phyloP scores from a whole-genome alignment of 805 yeast species.

The Metschnikowia bowlesiae region DNA sequence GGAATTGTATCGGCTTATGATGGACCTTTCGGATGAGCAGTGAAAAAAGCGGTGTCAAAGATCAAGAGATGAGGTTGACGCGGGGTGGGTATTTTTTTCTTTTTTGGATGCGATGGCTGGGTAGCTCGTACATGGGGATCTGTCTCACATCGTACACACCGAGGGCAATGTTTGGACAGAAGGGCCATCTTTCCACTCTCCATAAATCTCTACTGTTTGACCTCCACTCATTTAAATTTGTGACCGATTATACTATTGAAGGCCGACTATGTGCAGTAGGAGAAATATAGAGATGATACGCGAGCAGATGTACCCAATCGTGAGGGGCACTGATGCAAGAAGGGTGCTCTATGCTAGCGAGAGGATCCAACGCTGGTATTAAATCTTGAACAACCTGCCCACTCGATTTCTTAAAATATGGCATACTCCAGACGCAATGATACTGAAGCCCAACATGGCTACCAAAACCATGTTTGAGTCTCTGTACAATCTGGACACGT shows the following conservation, averaged over 20 bases:
- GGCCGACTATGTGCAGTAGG: not conserved
- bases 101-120: constrained; percentile 2
- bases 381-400: constrained; percentile 10
- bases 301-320: not conserved
- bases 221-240: no score
- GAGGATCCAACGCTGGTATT: not conserved
- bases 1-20: not conserved
- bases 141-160: not conserved
- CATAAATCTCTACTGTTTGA: not conserved
- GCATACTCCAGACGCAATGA: constrained; percentile 41
- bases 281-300: not conserved
- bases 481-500: constrained; percentile 53
- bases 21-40: not conserved
- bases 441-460: constrained; percentile 69
- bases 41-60: not conserved
- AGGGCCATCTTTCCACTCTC: no score
- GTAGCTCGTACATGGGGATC: not conserved
- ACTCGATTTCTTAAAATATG: constrained; percentile 29
- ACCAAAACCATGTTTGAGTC: constrained; percentile 84
- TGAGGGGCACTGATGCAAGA: not conserved
- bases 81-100: not conserved
- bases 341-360: not conserved
- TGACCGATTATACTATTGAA: not conserved
- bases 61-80: constrained; percentile 1
- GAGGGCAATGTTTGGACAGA: no score